Percentiles rank a stretch among this genome's conserved stretches.
These are phyloP conservation scores for Populus simonii DNA, from an alignment of 345 rosid species.

Conservation along the genomic window DNA sequence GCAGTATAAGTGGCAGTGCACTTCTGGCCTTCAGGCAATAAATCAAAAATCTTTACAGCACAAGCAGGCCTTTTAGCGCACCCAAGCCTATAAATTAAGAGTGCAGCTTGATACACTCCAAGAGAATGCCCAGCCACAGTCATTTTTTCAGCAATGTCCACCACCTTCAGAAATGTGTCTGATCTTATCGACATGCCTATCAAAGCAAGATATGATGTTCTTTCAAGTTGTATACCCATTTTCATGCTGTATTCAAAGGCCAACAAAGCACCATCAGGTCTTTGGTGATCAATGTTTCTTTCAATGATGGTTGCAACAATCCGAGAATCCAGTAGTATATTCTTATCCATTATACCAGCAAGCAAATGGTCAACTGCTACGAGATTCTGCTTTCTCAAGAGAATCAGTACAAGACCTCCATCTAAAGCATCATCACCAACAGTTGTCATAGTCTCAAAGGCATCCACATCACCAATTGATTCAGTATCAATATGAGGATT, in stretches of 20 bases:
- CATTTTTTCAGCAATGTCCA: slow-evolving; percentile 53
- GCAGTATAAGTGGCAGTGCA: slow-evolving; percentile 70
- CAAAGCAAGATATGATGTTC: slow-evolving; percentile 53
- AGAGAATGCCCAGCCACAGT: slow-evolving; percentile 49
- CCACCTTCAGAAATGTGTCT: slow-evolving; percentile 37
- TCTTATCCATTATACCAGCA: slow-evolving; percentile 36
- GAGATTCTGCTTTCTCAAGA: slow-evolving; percentile 67
- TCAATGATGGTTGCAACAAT: slow-evolving; percentile 50
- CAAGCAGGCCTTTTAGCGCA: slow-evolving; percentile 59
- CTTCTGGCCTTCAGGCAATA: slow-evolving; percentile 55
- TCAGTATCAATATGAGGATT: slow-evolving; percentile 60
- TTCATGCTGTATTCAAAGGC: slow-evolving; percentile 58
- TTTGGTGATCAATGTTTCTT: slow-evolving; percentile 36
- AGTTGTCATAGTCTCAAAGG: slow-evolving; percentile 5
- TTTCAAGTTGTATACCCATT: slow-evolving; percentile 48
- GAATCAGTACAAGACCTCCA: slow-evolving; percentile 39
- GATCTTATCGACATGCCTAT: slow-evolving; percentile 53
- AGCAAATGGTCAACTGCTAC: slow-evolving; percentile 55
- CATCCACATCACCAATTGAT: slow-evolving; percentile 16
- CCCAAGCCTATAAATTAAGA: slow-evolving; percentile 67
- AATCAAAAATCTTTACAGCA: slow-evolving; percentile 60
- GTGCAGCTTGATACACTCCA: slow-evolving; percentile 58
- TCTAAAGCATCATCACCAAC: slow-evolving; percentile 38
- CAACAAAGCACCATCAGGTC: slow-evolving; percentile 55
- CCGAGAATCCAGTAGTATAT: slow-evolving; percentile 38